phyloP scores from a whole-genome alignment of 192 early-diverging fungal species.

The Funneliformis mosseae region DNA sequence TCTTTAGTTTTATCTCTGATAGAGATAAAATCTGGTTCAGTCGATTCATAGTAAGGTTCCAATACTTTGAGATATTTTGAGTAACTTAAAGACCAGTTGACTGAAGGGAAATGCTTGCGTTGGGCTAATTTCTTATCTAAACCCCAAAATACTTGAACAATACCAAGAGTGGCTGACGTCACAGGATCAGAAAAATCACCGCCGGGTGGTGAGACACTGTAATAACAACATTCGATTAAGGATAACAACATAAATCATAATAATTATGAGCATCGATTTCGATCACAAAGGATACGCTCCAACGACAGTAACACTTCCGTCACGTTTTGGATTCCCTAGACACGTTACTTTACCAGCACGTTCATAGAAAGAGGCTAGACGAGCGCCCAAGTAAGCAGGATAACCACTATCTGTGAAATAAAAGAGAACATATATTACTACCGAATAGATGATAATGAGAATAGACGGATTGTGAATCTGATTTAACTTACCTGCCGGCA shows the following conservation, averaged over 20 bases:
- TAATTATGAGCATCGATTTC: not conserved
- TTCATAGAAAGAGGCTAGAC: constrained; percentile 99
- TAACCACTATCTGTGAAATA: constrained; percentile 83
- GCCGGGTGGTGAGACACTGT: constrained; percentile 96
- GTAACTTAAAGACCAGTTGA: constrained; percentile 98
- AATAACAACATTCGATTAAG: not conserved
- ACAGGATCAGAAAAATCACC: constrained; percentile 99
- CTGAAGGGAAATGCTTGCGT: constrained; percentile 99
- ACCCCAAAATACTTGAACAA: constrained; percentile 99
- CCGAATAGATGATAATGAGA: not conserved
- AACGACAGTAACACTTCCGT: constrained; percentile 96
- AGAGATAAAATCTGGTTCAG: constrained; percentile 91
- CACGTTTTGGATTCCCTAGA: constrained; percentile 89
- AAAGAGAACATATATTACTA: not conserved
- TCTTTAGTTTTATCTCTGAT: constrained; percentile 96
- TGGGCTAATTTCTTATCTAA: constrained; percentile 99
- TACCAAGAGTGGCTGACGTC: constrained; percentile 93
- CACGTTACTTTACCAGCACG: constrained; percentile 98
- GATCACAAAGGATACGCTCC: constrained; percentile 70
- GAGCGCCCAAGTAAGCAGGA: constrained; percentile 97
- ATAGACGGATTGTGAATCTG: not conserved
- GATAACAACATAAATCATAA: not conserved
- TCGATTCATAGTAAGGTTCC: constrained; percentile 92
- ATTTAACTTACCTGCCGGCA: constrained; percentile 79
- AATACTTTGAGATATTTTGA: constrained; percentile 98